These are phyloP conservation scores for Tremella mesenterica DNA, from an alignment of 768 basidiomycete species.

Conservation along the genomic window DNA sequence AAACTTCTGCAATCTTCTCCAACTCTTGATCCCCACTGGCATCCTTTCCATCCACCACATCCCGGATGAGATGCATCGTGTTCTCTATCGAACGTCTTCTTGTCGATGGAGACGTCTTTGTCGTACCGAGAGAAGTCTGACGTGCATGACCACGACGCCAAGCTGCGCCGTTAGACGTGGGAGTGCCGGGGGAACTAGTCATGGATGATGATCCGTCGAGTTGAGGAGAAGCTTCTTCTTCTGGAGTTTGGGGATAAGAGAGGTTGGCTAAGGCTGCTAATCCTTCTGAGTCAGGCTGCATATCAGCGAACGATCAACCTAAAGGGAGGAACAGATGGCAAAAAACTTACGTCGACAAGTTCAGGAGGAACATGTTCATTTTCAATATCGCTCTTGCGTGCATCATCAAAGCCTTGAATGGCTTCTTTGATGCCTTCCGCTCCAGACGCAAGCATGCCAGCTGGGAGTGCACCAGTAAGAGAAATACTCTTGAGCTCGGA, in stretches of 20 bases:
- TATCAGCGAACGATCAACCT: neutral
- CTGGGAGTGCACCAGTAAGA: constrained; percentile 62
- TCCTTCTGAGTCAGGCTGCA: constrained; percentile 51
- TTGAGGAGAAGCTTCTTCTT: constrained; percentile 16
- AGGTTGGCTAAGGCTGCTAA: too few species aligned
- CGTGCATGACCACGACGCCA: constrained; percentile 53
- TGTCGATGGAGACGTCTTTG: constrained; percentile 88
- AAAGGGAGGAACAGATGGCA: constrained; percentile 27
- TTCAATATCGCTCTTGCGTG: constrained; percentile 98
- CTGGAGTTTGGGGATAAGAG: constrained; percentile 36
- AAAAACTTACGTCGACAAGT: constrained; percentile 66
- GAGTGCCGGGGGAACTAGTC: constrained; percentile 21
- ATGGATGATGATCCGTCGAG: constrained; percentile 2
- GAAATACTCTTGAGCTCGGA: constrained; percentile 90
- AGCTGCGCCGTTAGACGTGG: constrained; percentile 31
- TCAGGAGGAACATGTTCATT: constrained; percentile 98
- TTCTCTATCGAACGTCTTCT: constrained; percentile 85
- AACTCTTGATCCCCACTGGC: constrained; percentile 46
- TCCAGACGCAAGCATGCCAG: constrained; percentile 73
- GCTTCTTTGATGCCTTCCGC: constrained; percentile 92
- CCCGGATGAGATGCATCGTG: constrained; percentile 89
- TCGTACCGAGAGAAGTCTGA: constrained; percentile 82
- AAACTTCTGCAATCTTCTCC: constrained; percentile 42
- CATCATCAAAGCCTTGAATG: constrained; percentile 88
- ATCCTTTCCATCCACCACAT: constrained; percentile 70